Conservation (phyloP, 768 basidiomycete species). For the Trametes cubensis region DNA sequence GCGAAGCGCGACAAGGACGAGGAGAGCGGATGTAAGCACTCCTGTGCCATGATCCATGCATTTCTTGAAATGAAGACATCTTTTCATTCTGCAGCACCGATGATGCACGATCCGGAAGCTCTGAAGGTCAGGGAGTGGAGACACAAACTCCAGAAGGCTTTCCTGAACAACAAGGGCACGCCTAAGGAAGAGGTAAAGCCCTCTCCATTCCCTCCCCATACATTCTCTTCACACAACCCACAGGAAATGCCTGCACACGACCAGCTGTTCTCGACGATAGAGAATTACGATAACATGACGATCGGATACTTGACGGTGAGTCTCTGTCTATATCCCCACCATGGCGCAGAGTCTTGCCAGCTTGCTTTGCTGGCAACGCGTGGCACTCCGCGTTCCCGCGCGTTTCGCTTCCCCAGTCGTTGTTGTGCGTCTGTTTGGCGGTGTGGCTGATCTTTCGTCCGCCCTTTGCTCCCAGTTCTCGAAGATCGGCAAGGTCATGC, state of each 20-base stretch:
- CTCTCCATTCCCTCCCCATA: not conserved
- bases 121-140: constrained; percentile 87
- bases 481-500: constrained; percentile 87
- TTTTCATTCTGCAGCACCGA: constrained; percentile 36
- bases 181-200: constrained; percentile 66
- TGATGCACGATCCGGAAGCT: constrained; percentile 62
- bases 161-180: constrained; percentile 64
- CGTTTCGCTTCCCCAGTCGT: constrained; percentile 23
- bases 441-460: constrained; percentile 22
- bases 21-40: constrained; percentile 57
- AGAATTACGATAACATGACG: constrained; percentile 74
- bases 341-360: constrained; percentile 14
- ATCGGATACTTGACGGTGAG: constrained; percentile 71
- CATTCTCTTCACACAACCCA: constrained; percentile 16
- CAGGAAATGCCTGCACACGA: constrained; percentile 82
- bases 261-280: constrained; percentile 73
- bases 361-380: constrained; percentile 36
- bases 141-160: constrained; percentile 87
- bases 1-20: constrained; percentile 61
- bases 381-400: constrained; percentile 22
- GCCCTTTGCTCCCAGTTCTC: constrained; percentile 54
- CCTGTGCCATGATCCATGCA: not conserved
- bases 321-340: constrained; percentile 10
- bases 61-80: not conserved
- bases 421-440: constrained; percentile 24